These are phyloP conservation scores for Neofusicoccum umdonicola DNA, from an alignment of 2,329 filamentous ascomycete species.

Conservation along the genomic window DNA sequence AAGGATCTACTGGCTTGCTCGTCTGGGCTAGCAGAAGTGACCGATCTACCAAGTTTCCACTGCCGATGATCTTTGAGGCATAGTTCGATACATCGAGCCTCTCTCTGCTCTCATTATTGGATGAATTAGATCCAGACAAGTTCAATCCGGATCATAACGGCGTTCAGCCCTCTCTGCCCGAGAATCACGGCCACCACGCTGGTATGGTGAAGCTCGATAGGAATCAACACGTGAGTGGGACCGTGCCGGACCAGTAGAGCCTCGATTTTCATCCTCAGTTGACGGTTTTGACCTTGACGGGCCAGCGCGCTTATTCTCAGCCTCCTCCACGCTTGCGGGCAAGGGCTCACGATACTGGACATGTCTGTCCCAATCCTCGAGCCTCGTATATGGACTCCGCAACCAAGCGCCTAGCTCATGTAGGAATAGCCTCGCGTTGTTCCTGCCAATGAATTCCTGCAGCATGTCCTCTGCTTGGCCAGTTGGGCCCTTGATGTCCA, in stretches of 20 bases:
- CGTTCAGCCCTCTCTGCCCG: background rate
- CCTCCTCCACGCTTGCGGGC: background rate
- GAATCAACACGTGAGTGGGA: background rate
- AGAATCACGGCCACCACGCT: background rate
- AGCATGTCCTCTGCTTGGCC: slow-evolving; percentile 79
- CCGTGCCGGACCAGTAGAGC: background rate
- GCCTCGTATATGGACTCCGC: slow-evolving; percentile 69
- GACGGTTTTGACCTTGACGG: background rate
- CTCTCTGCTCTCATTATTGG: background rate
- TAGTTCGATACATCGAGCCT: too few relatives aligned
- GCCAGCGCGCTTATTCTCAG: background rate
- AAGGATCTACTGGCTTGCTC: too few relatives aligned
- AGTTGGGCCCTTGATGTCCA: slow-evolving; percentile 75
- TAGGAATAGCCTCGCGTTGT: slow-evolving; percentile 71
- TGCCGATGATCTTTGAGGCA: too few relatives aligned
- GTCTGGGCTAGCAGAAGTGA: too few relatives aligned
- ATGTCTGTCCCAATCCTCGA: slow-evolving; percentile 76
- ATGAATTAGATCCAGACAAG: background rate
- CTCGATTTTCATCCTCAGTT: background rate
- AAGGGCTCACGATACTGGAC: slow-evolving; percentile 63
- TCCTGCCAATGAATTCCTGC: slow-evolving; percentile 71
- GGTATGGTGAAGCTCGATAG: slow-evolving; percentile 1
- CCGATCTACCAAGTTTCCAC: too few relatives aligned
- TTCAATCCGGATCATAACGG: background rate
- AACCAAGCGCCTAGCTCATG: slow-evolving; percentile 85